These are phyloP conservation scores for Vaccinium macrocarpon DNA, from an alignment of 148 eudicot species.

Conservation along the genomic window DNA sequence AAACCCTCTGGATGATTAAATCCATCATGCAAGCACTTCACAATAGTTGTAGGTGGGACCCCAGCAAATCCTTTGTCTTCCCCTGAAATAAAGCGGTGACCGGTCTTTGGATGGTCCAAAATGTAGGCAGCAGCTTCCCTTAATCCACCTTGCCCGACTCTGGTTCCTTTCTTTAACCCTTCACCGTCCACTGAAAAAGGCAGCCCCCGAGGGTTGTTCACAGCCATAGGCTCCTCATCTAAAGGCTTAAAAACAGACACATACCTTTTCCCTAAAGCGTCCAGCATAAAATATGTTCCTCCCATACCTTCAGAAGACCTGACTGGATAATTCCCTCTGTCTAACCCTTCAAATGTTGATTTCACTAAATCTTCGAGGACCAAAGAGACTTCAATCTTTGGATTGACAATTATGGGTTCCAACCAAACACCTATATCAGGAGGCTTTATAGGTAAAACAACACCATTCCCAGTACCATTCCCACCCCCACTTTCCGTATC, in stretches of 20 bases:
- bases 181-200: constrained; percentile 77
- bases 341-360: constrained; percentile 57
- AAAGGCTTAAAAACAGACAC: constrained; percentile 87
- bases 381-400: constrained; percentile 48
- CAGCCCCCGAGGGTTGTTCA: constrained; percentile 81
- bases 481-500: constrained; percentile 18
- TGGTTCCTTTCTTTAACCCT: constrained; percentile 91
- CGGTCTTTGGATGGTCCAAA: constrained; percentile 76
- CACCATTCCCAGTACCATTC: constrained; percentile 3
- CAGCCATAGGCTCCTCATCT: constrained; percentile 93
- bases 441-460: constrained; percentile 29
- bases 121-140: constrained; percentile 90
- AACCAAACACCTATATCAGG: constrained; percentile 32
- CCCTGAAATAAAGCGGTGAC: constrained; percentile 53
- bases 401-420: constrained; percentile 65
- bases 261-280: constrained; percentile 58
- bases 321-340: constrained; percentile 53
- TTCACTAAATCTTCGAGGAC: constrained; percentile 48
- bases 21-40: constrained; percentile 59
- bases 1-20: constrained; percentile 66
- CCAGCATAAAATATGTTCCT: constrained; percentile 86
- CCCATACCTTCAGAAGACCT: constrained; percentile 94
- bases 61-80: constrained; percentile 78
- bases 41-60: constrained; percentile 82
- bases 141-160: constrained; percentile 87